Evolutionary conservation across 192 early-diverging fungal species (phyloP).

Genomic region (Neocallimastix lanati): DNA sequence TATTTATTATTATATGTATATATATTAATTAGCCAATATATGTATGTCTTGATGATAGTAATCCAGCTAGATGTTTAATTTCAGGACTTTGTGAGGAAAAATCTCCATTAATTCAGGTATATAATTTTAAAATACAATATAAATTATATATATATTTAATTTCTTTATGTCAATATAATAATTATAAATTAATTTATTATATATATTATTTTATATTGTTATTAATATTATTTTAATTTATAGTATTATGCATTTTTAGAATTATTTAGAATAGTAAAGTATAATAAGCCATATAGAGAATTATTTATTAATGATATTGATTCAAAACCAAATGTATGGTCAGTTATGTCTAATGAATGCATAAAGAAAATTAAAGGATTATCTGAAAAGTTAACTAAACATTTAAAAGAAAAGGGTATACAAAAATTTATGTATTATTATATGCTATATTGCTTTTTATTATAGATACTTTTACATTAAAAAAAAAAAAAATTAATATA

Average conservation of each 20-base stretch:
- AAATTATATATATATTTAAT: too few relatives aligned
- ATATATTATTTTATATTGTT: too few relatives aligned
- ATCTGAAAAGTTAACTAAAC: background rate
- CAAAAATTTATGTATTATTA: background rate
- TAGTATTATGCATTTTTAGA: background rate
- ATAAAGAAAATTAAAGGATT: background rate
- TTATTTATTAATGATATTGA: background rate
- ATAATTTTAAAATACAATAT: background rate
- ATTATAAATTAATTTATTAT: too few relatives aligned
- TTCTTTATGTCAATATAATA: too few relatives aligned
- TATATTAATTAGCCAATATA: background rate
- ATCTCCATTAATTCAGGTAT: background rate
- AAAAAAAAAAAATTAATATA: too few relatives aligned
- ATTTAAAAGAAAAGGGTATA: background rate
- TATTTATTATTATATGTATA: too few relatives aligned
- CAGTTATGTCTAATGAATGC: background rate
- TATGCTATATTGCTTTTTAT: too few relatives aligned
- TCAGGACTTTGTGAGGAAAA: background rate
- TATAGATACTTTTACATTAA: too few relatives aligned
- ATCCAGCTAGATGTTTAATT: background rate
- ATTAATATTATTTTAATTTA: too few relatives aligned
- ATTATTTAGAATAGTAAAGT: background rate
- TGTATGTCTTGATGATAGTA: background rate
- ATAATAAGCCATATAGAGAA: background rate
- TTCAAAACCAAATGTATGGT: background rate